Base-by-base conservation (phyloP, 73 alveolate species). In the Durusdinium trenchii region DNA sequence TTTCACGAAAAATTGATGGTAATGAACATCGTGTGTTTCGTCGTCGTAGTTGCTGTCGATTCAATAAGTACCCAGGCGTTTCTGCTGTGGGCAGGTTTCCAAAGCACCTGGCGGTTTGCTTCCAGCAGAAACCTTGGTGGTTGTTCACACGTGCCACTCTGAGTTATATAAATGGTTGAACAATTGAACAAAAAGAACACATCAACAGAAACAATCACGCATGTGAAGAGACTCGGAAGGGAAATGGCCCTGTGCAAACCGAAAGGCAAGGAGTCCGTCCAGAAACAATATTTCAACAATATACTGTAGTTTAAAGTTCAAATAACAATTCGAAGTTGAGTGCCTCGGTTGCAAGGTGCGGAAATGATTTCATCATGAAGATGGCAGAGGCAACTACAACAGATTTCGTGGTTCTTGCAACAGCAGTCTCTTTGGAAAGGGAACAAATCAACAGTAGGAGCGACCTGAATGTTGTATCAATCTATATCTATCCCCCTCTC, bases 311-410 rank as follows among this genome's bases (percentile, higher is more conserved):
- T 38, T 5, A 62, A 23, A 38, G 12, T 71, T 71, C 51, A 71
- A 1, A 38, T 71, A n/a, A 4, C 46, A 28, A 20, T 9, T 12
- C 32, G 40, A 73, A 38, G 35, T 38, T n/a, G 52, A 73, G 26
- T 73, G 51, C 85, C 23, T 20, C 38, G 45, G 20, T 20, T 50
- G 1, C 81, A 7, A 90, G 96, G 96, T 90, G 96, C 30, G 96
- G 96, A 40, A 90, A 90, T 46, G 96, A 90, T 35, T 90, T 90
- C 96, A 90, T 90, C 86, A 90, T 90, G 96, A 90, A 90, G 96
- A 64, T 90, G 96, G 96, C 96, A 1, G 96, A 90, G 96, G 96
- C 57, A 0, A 38, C n/a, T n/a, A n/a, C n/a, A n/a, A n/a, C n/a
- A n/a, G n/a, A n/a, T n/a, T n/a, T n/a, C n/a, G n/a, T n/a, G n/a